Evolutionary conservation across 345 rosid genomes (phyloP), one percentile per base, ranked within the genome.

Genomic region (Eucalyptus sp.): DNA sequence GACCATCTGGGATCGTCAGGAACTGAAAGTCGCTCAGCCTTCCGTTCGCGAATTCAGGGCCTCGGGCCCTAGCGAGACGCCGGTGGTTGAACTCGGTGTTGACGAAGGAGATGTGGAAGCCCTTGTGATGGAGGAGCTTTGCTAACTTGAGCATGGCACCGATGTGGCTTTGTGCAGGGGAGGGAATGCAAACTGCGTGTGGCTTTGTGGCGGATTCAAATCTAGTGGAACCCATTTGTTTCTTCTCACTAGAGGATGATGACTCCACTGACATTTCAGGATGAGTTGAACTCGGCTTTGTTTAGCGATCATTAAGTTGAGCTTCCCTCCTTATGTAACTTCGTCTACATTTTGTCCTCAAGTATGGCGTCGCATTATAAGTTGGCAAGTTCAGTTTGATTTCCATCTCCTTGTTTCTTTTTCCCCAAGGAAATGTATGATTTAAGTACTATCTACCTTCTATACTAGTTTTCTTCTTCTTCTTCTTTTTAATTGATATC

Each of bases 101-200:
- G 16, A 89, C 89, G 68, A 90, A 90, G 54, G 92, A 87, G 20
- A 91, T 48, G 90, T 85, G 79, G 81, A 91, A 89, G 81, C 90
- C 90, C 29, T 29, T 87, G n/a, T 44, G 84, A 50, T 86, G 87
- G 84, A 91, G 90, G 37, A 91, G 89, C 83, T 89, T 89, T 20
- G 92, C 91, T 43, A 91, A 52, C 46, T 86, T 86, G 6, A 89
- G 44, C 91, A 88, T 89, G 10, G 89, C 87, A 20, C 71, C 87
- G 49, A 90, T 87, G 76, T 89, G 92, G 31, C 92, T 88, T 87
- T 90, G 92, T 13, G 86, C 52, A 41, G 89, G 80, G 49, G 5
- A 27, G 20, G 92, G 92, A 18, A 89, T 29, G 58, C 87, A 87
- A 17, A 89, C 86, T 3, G 64, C 91, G 86, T 90, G 91, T 10